A percentile compares a stretch with the other conserved stretches of the same genome.
Evolutionary conservation across 306 rosid genomes (phyloP).

Genomic region (Dryas octopetala): DNA sequence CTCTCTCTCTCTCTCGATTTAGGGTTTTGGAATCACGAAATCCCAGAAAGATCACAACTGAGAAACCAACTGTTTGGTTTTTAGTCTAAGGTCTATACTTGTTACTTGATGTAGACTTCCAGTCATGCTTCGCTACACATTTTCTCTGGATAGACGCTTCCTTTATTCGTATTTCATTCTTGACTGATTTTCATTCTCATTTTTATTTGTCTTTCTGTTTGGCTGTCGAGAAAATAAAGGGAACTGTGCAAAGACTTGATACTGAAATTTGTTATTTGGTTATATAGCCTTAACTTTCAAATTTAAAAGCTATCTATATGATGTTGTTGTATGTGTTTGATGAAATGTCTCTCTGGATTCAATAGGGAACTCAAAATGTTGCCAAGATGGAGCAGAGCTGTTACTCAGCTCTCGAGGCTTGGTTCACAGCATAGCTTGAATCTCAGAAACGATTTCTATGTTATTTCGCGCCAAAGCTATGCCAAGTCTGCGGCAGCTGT

Average conservation of each 20-base stretch:
- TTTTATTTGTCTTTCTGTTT: not conserved
- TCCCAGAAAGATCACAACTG: no score
- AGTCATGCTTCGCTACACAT: no score
- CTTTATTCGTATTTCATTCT: no score
- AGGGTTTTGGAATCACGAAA: not conserved
- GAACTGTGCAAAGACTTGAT: not conserved
- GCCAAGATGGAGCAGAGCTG: constrained; percentile 53
- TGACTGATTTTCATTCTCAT: not conserved
- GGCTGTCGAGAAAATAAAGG: not conserved
- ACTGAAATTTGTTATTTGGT: not conserved
- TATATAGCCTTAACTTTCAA: no score
- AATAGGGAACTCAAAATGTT: constrained; percentile 47
- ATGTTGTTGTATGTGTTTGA: constrained; percentile 1
- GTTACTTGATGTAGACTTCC: no score
- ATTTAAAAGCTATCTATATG: not conserved
- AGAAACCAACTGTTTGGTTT: no score
- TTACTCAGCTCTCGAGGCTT: constrained; percentile 47
- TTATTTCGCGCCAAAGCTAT: constrained; percentile 40
- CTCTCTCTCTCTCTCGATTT: not conserved
- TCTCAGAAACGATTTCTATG: constrained; percentile 27
- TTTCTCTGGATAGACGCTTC: no score
- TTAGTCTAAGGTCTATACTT: no score
- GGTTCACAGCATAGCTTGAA: constrained; percentile 39
- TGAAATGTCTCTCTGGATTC: not conserved
- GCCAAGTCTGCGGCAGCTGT: constrained; percentile 57